A percentile compares a stretch with the other conserved stretches of the same genome.
Conservation (phyloP, 768 basidiomycete genomes). For the Chalciporus chontae region DNA sequence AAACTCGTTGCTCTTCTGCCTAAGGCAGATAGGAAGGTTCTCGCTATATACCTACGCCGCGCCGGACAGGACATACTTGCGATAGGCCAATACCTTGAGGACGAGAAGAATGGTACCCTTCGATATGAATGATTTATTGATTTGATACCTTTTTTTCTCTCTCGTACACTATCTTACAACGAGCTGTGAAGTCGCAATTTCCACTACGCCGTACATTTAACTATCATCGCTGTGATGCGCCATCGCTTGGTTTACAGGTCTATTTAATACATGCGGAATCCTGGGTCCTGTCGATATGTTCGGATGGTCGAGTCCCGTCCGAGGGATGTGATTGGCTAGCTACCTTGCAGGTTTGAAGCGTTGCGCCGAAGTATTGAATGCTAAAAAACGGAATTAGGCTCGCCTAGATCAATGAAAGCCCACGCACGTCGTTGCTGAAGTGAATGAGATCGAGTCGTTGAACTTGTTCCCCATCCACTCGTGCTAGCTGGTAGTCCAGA, state of each 20-base stretch:
- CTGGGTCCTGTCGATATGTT: neutral
- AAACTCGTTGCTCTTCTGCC: slow-evolving; percentile 69
- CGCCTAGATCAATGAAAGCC: neutral
- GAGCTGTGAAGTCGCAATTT: slow-evolving; percentile 1
- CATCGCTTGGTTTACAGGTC: slow-evolving; percentile 9
- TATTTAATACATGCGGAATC: slow-evolving; percentile 8
- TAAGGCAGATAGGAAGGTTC: slow-evolving; percentile 61
- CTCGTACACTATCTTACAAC: slow-evolving; percentile 11
- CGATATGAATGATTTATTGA: slow-evolving; percentile 30
- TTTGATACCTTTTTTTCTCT: neutral
- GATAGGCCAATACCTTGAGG: slow-evolving; percentile 84
- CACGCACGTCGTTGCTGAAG: slow-evolving; percentile 27
- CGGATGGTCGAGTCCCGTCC: neutral
- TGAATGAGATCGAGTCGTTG: slow-evolving; percentile 20
- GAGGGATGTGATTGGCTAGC: neutral
- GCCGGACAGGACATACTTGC: slow-evolving; percentile 79
- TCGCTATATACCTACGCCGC: slow-evolving; percentile 69
- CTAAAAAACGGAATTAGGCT: slow-evolving; percentile 25
- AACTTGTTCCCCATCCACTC: slow-evolving; percentile 37
- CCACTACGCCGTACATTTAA: slow-evolving; percentile 16
- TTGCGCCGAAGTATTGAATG: slow-evolving; percentile 41
- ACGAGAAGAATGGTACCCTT: slow-evolving; percentile 72
- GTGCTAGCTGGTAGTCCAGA: slow-evolving; percentile 21
- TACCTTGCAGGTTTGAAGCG: slow-evolving; percentile 47
- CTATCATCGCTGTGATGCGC: slow-evolving; percentile 17